phyloP scores from a whole-genome alignment of 78 protist genomes.

The Monosiga brevicollis region DNA sequence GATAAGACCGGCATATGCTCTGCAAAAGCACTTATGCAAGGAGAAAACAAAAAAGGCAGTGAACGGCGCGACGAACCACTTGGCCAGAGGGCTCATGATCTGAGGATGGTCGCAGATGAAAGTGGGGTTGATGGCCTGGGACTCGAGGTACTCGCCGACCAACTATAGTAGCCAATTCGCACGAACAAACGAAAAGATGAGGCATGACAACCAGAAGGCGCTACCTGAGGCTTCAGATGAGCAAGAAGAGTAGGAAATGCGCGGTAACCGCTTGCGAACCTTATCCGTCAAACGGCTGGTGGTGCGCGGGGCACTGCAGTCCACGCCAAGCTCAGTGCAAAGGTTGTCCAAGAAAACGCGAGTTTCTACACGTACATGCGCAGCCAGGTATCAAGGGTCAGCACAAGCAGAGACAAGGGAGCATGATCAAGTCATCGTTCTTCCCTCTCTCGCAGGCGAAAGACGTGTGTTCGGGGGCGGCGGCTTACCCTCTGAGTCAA shows the following conservation, averaged over 20 bases:
- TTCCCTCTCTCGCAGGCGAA: too few relatives aligned
- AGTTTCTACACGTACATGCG: too few relatives aligned
- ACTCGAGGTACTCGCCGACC: conserved; percentile 87
- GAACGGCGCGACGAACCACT: conserved; percentile 38
- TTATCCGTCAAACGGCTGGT: conserved; percentile 96
- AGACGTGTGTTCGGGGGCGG: background rate
- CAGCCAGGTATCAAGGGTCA: too few relatives aligned
- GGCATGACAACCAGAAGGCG: too few relatives aligned
- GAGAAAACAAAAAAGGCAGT: background rate
- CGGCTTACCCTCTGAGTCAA: background rate
- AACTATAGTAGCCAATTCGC: too few relatives aligned
- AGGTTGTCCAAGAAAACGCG: conserved; percentile 53
- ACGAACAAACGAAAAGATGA: too few relatives aligned
- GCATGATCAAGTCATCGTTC: too few relatives aligned
- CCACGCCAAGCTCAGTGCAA: conserved; percentile 59
- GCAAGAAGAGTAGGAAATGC: too few relatives aligned
- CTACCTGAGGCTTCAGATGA: too few relatives aligned
- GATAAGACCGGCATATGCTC: too few relatives aligned
- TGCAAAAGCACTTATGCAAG: background rate
- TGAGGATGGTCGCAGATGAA: conserved; percentile 97
- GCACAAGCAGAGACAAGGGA: too few relatives aligned
- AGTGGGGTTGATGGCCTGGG: conserved; percentile 86
- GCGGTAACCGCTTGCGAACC: conserved; percentile 32
- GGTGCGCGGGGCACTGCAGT: conserved; percentile 87
- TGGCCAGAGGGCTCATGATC: conserved; percentile 99